Base-by-base conservation (phyloP, 495 filamentous ascomycete species). In the Podospora pseudopauciseta region DNA sequence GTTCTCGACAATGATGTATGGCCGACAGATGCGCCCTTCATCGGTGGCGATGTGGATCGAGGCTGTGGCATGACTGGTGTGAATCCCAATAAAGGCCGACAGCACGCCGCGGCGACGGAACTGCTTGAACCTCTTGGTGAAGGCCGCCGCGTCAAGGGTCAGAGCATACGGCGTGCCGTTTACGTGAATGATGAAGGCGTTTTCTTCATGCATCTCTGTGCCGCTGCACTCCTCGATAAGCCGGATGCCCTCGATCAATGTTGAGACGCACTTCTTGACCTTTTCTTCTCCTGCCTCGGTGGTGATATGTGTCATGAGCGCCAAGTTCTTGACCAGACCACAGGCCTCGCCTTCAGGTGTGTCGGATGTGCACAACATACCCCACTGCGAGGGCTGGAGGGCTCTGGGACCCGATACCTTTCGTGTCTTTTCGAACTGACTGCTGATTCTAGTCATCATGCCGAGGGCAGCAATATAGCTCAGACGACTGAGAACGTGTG, bases 391-490 rank as follows among this genome's bases (percentile, higher is more conserved):
- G 11, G 95, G 92, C 76, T 99, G 95, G 18, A 99, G 83, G 11
- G 96, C 95, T 83, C 95, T 89, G 72, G 95, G 95, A 65, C 96
- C 96, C 74, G 88, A 91, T 70, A 99, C 92, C 77, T 99, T 99
- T 71, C 95, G 82, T 2, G 94, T 97, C 84, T 98, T 98, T 76
- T 98, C 95, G 75, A 99, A 98, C 81, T 98, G 95, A 86, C 91
- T 96, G 80, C 89, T 94, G 72, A 98, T 98, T 72, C 95, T 88
- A 13, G 96, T 98, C 96, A 99, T 98, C 96, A 98, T 98, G 66
- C 96, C 96, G n/a, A 99, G 85, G 13, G 96, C 96, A 71, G 91
- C 92, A 80, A 98, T 97, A 74, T 97, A 99, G 77, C 93, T 97
- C 59, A 98, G 81, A 57, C 95, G 88, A 80, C 94, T 97, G 19